Percentiles rank a stretch among this genome's conserved stretches.
These are phyloP conservation scores for Neurospora sublineolata DNA, from an alignment of 495 filamentous ascomycete genomes.

Conservation along the genomic window DNA sequence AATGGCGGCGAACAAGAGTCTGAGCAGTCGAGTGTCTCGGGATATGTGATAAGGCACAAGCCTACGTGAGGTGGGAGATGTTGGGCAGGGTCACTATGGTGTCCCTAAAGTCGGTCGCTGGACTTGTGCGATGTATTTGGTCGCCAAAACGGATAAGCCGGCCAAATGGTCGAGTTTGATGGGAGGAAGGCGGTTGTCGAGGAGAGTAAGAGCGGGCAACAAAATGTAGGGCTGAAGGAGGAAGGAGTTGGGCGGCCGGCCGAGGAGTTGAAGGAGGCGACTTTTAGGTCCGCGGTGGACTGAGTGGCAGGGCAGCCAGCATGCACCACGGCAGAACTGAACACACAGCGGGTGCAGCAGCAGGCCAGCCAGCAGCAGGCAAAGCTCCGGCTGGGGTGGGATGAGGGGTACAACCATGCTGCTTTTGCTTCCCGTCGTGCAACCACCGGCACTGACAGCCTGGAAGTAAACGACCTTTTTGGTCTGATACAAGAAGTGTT, in stretches of 20 bases:
- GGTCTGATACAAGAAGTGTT: not conserved
- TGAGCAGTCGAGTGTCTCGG: not conserved
- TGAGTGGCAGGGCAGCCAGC: not conserved
- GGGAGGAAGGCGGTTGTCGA: not conserved
- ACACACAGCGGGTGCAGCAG: not conserved
- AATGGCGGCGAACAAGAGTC: not conserved
- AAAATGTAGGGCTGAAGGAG: slow-evolving; percentile 16
- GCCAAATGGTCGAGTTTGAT: not conserved
- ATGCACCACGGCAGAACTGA: not conserved
- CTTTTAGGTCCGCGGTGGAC: not conserved
- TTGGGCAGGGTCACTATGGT: not conserved
- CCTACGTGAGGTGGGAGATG: not conserved
- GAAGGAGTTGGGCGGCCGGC: slow-evolving; percentile 16
- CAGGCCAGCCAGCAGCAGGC: not conserved
- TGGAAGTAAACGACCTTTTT: not conserved
- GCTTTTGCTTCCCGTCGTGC: slow-evolving; percentile 1
- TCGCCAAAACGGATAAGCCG: not conserved
- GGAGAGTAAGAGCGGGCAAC: not conserved
- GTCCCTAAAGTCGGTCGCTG: not conserved
- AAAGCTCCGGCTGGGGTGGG: slow-evolving; percentile 5
- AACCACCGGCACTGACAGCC: not conserved
- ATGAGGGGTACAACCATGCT: slow-evolving; percentile 12
- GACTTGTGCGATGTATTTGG: not conserved
- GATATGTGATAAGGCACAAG: not conserved
- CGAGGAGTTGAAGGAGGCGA: not conserved